Evolutionary conservation across 352 stramenopile genomes (phyloP), one percentile per base, ranked within the genome.

Genomic region (Phytophthora podocarpi): DNA sequence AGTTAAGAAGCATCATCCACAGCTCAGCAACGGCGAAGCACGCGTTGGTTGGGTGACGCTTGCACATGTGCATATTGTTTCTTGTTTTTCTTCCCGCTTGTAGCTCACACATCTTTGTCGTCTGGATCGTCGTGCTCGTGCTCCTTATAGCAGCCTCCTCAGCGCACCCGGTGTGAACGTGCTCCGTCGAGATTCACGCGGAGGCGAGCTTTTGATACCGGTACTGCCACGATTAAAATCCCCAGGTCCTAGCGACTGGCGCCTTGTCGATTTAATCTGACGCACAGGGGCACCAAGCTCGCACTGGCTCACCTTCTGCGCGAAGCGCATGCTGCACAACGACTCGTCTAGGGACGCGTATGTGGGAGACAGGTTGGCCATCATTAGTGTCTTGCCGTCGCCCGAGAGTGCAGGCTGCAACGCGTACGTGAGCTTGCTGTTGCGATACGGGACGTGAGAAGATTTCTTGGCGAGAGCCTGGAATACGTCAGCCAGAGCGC

Each of bases 321-420:
- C 98, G 74, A 99, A 99, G 41, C 97, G 87, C 26, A 99, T 87
- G 55, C 96, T 99, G 78, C 97, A 99, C 5, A 99, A 71, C 66
- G 95, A 98, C 78, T 99, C 98, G 64, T 97, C 88, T 30, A 98
- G 80, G 53, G 96, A 99, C 39, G 87, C 78, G 24, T 91, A 83
- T 16, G 97, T 99, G 3, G 98, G 97, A 65, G 94, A 98, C 23
- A 99, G 74, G 71, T 99, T 99, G 35, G 99, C 97, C 86, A 99
- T 99, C 97, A 99, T 99, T 34, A 99, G 82, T 59, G 97, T 99
- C 82, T 99, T 99, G 35, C 97, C 97, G 78, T 99, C 96, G 9
- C 97, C 97, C 59, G 95, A 98, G 5, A 99, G 88, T 59, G 96
- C 98, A 45, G 98, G 97, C 80, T 99, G 97, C 18, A 99, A 84